Conservation (phyloP, 192 early-diverging fungal species). For the Coemansia sp. region DNA sequence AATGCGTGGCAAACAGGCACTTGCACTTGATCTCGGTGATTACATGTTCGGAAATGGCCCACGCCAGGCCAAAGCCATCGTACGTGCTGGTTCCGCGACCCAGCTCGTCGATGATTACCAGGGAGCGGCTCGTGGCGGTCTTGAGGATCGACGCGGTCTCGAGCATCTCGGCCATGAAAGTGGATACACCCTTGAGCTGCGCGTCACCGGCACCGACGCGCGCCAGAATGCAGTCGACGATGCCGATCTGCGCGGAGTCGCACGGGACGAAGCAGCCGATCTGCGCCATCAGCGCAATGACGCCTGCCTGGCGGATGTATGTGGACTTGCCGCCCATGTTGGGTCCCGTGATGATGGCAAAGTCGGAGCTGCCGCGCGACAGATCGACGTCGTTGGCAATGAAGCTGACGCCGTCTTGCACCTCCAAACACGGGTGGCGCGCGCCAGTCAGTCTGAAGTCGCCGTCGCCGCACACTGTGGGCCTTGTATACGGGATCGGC, state of each 20-base stretch:
- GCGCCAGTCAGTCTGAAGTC: constrained; percentile 67
- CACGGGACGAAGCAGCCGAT: constrained; percentile 94
- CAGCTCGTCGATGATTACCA: constrained; percentile 95
- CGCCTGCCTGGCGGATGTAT: constrained; percentile 93
- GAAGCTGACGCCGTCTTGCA: constrained; percentile 86
- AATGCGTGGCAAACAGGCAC: constrained; percentile 94
- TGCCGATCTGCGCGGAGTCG: constrained; percentile 63
- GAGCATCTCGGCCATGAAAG: constrained; percentile 96
- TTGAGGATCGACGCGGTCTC: constrained; percentile 91
- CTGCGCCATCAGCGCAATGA: constrained; percentile 92
- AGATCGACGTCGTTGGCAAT: constrained; percentile 92
- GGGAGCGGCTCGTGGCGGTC: constrained; percentile 75
- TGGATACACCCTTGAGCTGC: constrained; percentile 90
- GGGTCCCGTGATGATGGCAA: constrained; percentile 92
- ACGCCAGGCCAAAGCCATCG: constrained; percentile 97
- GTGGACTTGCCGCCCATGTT: constrained; percentile 99
- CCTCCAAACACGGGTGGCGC: constrained; percentile 92
- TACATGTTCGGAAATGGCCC: constrained; percentile 86
- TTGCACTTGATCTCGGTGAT: constrained; percentile 68
- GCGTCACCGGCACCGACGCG: constrained; percentile 94
- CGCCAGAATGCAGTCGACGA: constrained; percentile 88
- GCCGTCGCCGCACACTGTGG: constrained; percentile 60
- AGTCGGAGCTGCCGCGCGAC: constrained; percentile 66
- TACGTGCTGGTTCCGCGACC: constrained; percentile 97
- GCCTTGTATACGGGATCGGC: constrained; percentile 81